Base-by-base conservation (phyloP, 2,329 filamentous ascomycete species). In the Lasiodiplodia gonubiensis region DNA sequence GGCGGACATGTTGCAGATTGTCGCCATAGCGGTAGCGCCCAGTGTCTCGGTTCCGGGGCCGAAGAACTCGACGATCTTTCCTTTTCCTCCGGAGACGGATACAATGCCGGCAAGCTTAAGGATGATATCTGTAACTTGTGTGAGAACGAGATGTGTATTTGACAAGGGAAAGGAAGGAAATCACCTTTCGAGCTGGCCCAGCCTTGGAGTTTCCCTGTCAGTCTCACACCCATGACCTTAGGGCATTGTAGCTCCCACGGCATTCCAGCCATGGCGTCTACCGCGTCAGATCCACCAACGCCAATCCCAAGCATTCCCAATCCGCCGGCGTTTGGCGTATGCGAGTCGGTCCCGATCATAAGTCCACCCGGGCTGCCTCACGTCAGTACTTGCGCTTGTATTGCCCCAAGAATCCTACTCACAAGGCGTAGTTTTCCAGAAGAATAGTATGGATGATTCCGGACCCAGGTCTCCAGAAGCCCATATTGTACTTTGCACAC, bases 401-500 rank as follows among this genome's bases (percentile, higher is more conserved):
- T 42, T 37, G 18, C 4, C 4, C 27, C 6, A 16, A 46, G 27
- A 46, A 4, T 27, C 10, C 5, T 7, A 67, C 73, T 70, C 66
- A 76, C 74, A 76, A 74, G 8, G 72, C 76, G 61, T 81, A 80
- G 61, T 81, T 79, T 68, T 81, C 80, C 48, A 81, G 79, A 21
- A 80, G 76, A 0, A 77, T 80, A 0, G 74, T 77, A 69, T 81
- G 79, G 23, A 81, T 79, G 52, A 79, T 79, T 46, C 77, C 77
- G 12, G 77, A 77, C 21, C 77, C 77, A 12, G 77, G 77, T 27
- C 76, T 76, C 77, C 77, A 79, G 51, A 79, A 79, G 64, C 79
- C 77, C 67, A 84, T 83, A 1, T 80, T 80, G 23, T 84, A 84
- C 68, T 82, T 83, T 68, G 78, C 79, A 11, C 78, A 77, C 6